Percentiles rank a stretch among this genome's conserved stretches.
Conservation (phyloP, 257 asterid species). For the Plantago ovata region DNA sequence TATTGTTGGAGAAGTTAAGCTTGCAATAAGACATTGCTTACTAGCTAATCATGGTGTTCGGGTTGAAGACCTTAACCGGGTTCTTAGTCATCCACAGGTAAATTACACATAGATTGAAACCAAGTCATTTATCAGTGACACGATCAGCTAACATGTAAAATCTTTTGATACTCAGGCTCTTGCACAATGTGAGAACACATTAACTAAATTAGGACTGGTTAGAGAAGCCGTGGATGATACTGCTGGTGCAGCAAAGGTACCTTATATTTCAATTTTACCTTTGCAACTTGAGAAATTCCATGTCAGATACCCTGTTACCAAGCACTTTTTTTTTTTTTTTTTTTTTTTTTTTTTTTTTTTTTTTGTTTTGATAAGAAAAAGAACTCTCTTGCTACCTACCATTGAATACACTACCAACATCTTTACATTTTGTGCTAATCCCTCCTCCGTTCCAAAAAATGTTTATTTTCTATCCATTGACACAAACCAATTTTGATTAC, state of each 20-base stretch:
- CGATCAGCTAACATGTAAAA: constrained; percentile 18
- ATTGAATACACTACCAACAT: constrained; percentile 12
- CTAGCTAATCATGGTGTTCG: constrained; percentile 77
- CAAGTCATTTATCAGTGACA: constrained; percentile 7
- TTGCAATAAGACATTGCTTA: constrained; percentile 82
- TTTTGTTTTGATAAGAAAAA: no score
- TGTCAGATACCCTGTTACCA: not conserved
- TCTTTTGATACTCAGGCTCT: constrained; percentile 67
- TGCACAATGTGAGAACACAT: constrained; percentile 95
- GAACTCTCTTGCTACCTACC: not conserved
- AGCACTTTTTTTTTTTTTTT: not conserved
- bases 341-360: no score
- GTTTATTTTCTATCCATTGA: no score
- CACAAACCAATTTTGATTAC: no score
- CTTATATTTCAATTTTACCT: not conserved
- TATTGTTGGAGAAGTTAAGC: constrained; percentile 98
- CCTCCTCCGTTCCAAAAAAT: no score
- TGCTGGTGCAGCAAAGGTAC: constrained; percentile 99
- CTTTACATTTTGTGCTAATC: constrained; percentile 7
- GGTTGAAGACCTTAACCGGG: constrained; percentile 73
- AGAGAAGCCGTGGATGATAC: constrained; percentile 99
- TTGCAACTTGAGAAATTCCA: no score
- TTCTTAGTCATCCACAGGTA: constrained; percentile 99
- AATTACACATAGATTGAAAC: constrained; percentile 18
- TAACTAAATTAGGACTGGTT: constrained; percentile 81